Base-by-base conservation (phyloP, 441 rosid genomes). In the Hypseocharis bilobata region DNA sequence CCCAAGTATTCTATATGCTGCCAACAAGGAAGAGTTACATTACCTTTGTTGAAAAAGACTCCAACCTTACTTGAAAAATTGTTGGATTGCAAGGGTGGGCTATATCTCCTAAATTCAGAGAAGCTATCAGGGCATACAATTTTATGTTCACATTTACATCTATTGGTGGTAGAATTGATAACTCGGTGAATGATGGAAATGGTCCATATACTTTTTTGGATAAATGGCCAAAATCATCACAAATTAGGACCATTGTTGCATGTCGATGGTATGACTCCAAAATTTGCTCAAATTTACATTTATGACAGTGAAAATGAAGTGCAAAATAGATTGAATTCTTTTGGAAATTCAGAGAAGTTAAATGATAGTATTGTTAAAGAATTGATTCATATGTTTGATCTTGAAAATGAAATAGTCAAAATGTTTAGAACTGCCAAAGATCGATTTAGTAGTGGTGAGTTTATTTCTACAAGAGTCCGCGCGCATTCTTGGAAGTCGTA, bases 391-490 rank as follows among this genome's bases (percentile, higher is more conserved):
- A 3, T 34, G 6, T 34, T 34, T 3, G 52, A 14, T 13, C 3
- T 38, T 69, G 7, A 11, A 23, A 16, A 0, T 49, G 19, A 76
- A 72, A 72, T 70, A 4, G 68, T 47, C 7, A 45, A 70, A 32
- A 1, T 56, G 0, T 72, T 72, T 47, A 44, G 66, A 52, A 69
- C 19, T 27, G 74, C 65, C 0, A 64, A 66, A 56, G 80, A 69
- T 22, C n/a, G 65, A 32, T 29, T 60, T 14, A 10, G 32, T 3
- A 17, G n/a, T 14, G 6, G 8, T 8, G 26, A 26, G 4, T 3
- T 0, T 10, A 13, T 0, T 0, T 5, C 2, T 2, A 5, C 25
- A 3, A 13, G 23, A 17, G 1, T 68, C 1, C 8, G 19, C 6
- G 14, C 16, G 22, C 44, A 4, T 38, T 1, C 14, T 68, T 2